phyloP scores from a whole-genome alignment of 2,329 filamentous ascomycete species.

The Fusarium drepaniforme region DNA sequence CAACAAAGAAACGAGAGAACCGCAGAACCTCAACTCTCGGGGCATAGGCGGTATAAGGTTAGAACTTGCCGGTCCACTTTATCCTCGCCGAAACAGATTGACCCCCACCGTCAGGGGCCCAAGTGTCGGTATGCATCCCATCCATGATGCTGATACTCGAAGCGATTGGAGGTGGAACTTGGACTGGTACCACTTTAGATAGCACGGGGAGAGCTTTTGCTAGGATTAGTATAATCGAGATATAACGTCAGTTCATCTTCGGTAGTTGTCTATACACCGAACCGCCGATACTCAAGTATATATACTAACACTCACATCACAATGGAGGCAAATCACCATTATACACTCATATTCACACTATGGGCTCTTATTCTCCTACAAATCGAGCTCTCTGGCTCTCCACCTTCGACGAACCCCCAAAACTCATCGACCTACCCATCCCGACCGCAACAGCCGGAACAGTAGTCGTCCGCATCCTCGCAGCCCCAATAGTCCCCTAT shows the following conservation, averaged over 20 bases:
- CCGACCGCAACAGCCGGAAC: constrained; percentile 4
- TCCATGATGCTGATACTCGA: neutral
- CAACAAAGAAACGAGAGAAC: neutral
- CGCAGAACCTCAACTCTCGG: neutral
- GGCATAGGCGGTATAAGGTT: neutral
- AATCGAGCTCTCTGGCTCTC: constrained; percentile 7
- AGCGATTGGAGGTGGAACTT: neutral
- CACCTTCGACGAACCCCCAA: neutral
- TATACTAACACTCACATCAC: neutral
- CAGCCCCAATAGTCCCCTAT: constrained; percentile 4
- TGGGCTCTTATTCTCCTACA: neutral
- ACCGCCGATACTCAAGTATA: neutral
- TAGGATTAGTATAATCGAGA: neutral
- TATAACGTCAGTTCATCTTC: neutral
- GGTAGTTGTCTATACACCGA: neutral
- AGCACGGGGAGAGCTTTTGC: neutral
- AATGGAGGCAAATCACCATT: neutral
- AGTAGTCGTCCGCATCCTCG: constrained; percentile 7
- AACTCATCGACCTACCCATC: constrained; percentile 1
- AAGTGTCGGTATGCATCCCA: neutral
- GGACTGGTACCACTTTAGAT: neutral
- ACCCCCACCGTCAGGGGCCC: neutral
- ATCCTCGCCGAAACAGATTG: neutral
- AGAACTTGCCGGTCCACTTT: neutral
- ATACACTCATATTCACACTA: neutral